Base-by-base conservation (phyloP, 768 basidiomycete genomes). In the Coprinopsis strossmayeri region DNA sequence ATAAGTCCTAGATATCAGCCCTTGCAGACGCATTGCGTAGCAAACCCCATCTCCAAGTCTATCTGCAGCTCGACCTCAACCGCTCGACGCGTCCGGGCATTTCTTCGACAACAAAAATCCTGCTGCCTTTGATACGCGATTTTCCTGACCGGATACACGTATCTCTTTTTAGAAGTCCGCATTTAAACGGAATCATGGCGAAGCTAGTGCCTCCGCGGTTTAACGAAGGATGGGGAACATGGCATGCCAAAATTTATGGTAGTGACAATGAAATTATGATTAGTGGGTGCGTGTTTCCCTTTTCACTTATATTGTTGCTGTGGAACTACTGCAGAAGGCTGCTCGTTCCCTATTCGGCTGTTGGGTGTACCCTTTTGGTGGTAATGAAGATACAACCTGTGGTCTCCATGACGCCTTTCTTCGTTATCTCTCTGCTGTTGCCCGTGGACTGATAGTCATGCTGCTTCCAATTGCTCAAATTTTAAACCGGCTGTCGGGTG, bases 201-300 rank as follows among this genome's bases (percentile, higher is more conserved):
- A 77, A 73, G 48, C 52, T 95, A 24, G 83, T 97, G 5, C 96
- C 96, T 5, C 84, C 88, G 20, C 75, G 96, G 46, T 96, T 91
- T 67, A 95, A 99, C 57, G 96, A 99, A 68, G 96, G 94, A 1
- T 98, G 93, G 89, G 95, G 94, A 0, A 91, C 94, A 1, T 97
- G 94, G 94, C 96, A 98, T 62, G 86, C 91, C 2, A 99, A 99
- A 66, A 77, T 93, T 48, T 99, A 99, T 59, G 92, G 91, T 17
- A 84, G 78, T 0, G 96, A 99, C 61, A 84, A 97, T 60, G 82
- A 94, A 46, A 76, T 99, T 35, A 81, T 99, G 63, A 81, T 99
- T 52, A 91, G 82, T 57, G 96, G 96, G 95, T 95, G 49, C 43
- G 73, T 69, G 1, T 26, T 3, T 38, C 26, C 25, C 18, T 11